Percentiles rank a stretch among this genome's conserved stretches.
Evolutionary conservation across 208 protist genomes (phyloP).

Genomic region (Trypanosoma melophagium): DNA sequence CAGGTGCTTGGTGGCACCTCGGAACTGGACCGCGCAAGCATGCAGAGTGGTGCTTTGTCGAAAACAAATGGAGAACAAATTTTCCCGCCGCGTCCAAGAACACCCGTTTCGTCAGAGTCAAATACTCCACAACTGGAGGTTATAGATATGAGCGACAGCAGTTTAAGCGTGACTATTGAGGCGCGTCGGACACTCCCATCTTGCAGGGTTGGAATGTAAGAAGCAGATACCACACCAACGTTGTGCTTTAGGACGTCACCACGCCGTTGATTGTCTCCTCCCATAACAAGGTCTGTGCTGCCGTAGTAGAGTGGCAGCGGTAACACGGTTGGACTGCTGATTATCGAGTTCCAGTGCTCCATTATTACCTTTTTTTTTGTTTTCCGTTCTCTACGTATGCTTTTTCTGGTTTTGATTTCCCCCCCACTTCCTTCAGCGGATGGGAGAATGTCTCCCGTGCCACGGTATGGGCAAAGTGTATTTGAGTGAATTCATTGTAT

Average conservation of each 20-base stretch:
- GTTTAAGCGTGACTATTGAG: neutral
- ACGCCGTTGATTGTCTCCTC: neutral
- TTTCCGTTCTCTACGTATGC: too few species aligned
- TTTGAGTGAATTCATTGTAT: too few species aligned
- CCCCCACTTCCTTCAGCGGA: too few species aligned
- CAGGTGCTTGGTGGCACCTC: neutral
- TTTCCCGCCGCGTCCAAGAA: neutral
- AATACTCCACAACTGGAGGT: constrained; percentile 1
- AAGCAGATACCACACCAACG: neutral
- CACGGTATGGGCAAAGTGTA: too few species aligned
- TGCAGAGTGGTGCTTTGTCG: neutral
- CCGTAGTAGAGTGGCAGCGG: too few species aligned
- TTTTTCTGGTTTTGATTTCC: too few species aligned
- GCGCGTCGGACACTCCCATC: neutral
- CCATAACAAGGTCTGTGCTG: too few species aligned
- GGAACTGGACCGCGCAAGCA: neutral
- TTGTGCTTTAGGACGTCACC: neutral
- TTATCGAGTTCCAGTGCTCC: too few species aligned
- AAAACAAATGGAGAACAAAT: neutral
- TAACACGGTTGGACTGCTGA: too few species aligned
- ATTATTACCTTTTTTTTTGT: too few species aligned
- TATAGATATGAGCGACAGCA: neutral
- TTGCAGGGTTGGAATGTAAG: neutral
- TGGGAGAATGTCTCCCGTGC: too few species aligned
- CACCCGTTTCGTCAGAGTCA: too few species aligned